A percentile compares a stretch with the other conserved stretches of the same genome.
phyloP scores from a whole-genome alignment of 176 grass and related monocot species.

The Echinochloa phyllopogon region DNA sequence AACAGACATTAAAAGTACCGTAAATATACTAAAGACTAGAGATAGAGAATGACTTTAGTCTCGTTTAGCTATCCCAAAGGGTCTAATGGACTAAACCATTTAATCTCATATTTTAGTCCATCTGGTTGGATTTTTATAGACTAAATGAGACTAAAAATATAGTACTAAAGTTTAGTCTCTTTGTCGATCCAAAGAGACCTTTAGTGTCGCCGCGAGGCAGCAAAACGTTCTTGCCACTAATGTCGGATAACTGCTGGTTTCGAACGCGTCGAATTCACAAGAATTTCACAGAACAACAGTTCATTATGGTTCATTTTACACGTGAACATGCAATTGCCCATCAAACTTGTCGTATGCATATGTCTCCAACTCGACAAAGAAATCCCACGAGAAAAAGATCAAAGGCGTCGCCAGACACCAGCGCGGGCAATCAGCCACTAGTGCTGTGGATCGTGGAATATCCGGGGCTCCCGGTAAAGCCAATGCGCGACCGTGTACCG shows the following conservation, averaged over 20 bases:
- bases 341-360: background rate
- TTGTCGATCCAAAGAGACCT: too few relatives aligned
- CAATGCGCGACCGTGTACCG: background rate
- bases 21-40: too few relatives aligned
- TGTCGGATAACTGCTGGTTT: background rate
- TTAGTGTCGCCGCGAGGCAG: background rate
- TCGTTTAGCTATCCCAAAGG: too few relatives aligned
- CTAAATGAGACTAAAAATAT: too few relatives aligned
- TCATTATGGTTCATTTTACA: background rate
- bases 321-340: background rate
- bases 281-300: too few relatives aligned
- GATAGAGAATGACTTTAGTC: too few relatives aligned
- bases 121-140: too few relatives aligned
- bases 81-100: too few relatives aligned
- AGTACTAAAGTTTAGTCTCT: too few relatives aligned
- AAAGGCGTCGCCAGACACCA: background rate
- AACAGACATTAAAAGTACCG: too few relatives aligned
- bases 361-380: background rate
- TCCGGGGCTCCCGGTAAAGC: constrained; percentile 10
- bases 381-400: background rate
- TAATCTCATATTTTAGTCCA: too few relatives aligned
- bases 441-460: background rate
- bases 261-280: background rate
- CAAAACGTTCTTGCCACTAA: background rate
- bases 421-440: background rate